These are phyloP conservation scores for Alternaria dauci DNA, from an alignment of 2,329 filamentous ascomycete genomes.

Conservation along the genomic window DNA sequence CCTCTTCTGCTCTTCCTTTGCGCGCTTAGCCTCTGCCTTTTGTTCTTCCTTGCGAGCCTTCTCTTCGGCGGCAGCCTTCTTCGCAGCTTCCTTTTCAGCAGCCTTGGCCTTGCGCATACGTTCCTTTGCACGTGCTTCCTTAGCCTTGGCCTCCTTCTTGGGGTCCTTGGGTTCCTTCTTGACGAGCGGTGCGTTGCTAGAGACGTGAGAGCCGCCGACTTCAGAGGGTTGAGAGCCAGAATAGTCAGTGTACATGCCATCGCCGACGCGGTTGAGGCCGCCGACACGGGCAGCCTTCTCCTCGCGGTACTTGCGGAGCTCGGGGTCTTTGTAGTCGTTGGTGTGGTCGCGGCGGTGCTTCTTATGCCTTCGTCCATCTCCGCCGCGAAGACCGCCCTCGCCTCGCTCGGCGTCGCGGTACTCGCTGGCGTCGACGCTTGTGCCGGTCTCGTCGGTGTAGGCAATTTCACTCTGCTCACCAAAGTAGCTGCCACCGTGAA, in stretches of 20 bases:
- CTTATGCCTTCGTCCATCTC: constrained; percentile 48
- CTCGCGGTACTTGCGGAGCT: constrained; percentile 83
- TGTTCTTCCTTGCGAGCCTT: constrained; percentile 57
- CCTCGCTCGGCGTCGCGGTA: constrained; percentile 53
- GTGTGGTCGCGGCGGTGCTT: constrained; percentile 64
- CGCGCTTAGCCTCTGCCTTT: constrained; percentile 46
- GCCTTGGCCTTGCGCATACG: constrained; percentile 59
- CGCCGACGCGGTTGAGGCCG: constrained; percentile 82
- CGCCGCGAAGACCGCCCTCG: constrained; percentile 53
- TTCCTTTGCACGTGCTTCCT: constrained; percentile 56
- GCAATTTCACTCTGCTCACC: constrained; percentile 50
- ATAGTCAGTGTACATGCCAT: constrained; percentile 82
- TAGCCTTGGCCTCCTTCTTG: constrained; percentile 50
- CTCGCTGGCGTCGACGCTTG: constrained; percentile 54
- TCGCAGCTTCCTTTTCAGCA: constrained; percentile 49
- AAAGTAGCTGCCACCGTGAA: constrained; percentile 68
- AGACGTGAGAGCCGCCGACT: constrained; percentile 58
- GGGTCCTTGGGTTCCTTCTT: constrained; percentile 49
- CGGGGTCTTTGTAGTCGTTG: constrained; percentile 61
- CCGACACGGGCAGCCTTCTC: constrained; percentile 88
- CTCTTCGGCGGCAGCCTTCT: constrained; percentile 45
- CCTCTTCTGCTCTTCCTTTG: constrained; percentile 55
- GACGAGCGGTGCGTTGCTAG: constrained; percentile 54
- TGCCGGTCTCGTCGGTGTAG: constrained; percentile 57
- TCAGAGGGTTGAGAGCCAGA: constrained; percentile 71